Evolutionary conservation across 345 rosid genomes (phyloP), one percentile per base, ranked within the genome.

Genomic region (Citrus mangshanensis): DNA sequence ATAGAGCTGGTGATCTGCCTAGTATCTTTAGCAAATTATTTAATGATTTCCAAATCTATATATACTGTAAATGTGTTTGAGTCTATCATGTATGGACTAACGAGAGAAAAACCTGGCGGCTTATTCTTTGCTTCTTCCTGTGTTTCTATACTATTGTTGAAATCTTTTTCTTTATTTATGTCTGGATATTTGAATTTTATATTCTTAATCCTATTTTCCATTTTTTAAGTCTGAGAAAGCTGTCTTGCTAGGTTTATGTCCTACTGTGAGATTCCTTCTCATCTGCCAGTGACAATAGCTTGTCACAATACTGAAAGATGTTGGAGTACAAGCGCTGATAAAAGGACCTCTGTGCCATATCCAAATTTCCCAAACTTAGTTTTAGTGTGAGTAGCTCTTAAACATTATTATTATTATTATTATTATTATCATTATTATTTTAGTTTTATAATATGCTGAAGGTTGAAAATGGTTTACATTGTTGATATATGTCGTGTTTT

Each of bases 271-370:
- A 92, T 93, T 81, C 98, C 98, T 32, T 64, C 70, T 82, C 85
- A 88, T 76, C 80, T 93, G 82, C 97, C 98, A 19, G 94, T 95
- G 77, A 93, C 98, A 74, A 82, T 95, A 82, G 97, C 98, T 68
- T 93, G 97, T 77, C 97, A 95, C 77, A 85, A 89, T 82, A 81
- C 89, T 30, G 92, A 90, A 78, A 87, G 87, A 85, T 91, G 95
- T 88, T 95, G 98, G 98, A 89, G 85, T 82, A 86, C 94, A 78
- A 84, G 83, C 78, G 78, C 88, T 74, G 95, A 91, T 77, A 74
- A 87, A 72, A 89, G 98, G 83, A 85, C 82, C 65, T 80, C 85
- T 77, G 24, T 76, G 72, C 98, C 98, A 77, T 90, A 77, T 70
- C 87, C 91, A 28, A 84, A 88, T 63, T 95, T 84, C 78, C 98